Base-by-base conservation (phyloP, 2,329 filamentous ascomycete genomes). In the Epicoccum sorghinum region DNA sequence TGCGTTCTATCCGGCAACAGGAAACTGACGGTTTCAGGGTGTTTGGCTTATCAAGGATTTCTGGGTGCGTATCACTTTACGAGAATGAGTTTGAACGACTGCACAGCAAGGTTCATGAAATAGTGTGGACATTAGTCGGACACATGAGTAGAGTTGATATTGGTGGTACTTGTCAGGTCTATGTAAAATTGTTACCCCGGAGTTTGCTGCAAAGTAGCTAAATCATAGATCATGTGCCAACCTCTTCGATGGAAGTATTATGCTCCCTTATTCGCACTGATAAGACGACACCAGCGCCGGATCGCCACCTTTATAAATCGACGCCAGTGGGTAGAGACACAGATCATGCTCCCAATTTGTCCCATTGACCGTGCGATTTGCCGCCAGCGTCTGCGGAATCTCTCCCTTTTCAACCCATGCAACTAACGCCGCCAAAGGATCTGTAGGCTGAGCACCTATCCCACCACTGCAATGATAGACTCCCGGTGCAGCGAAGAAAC, bases 341-440 rank as follows among this genome's bases (percentile, higher is more conserved):
- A 65, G 18, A 4, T 59, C 42, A 32, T 38, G 43, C 32, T 41
- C 32, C 42, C 55, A 59, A 4, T 7, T 37, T 3, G 40, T 32
- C 10, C 38, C 47, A 38, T 63, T 47, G 2, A 57, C 52, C 1
- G 52, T 49, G 14, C 52, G 52, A 37, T 25, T 59, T 9, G 56
- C 48, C n/a, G 47, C 22, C 36, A 66, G 7, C 8, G 55, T 59
- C 12, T 59, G 48, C 6, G 62, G 62, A 6, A 42, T 55, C 7
- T 45, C 43, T 3, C 58, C 65, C 13, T 60, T 27, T 43, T 70
- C 67, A 0, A 70, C 66, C 67, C 67, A 70, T 2, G 54, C 49
- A 1, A 63, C 54, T 24, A 70, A 33, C 7, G 49, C 49, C 5
- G 37, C 45, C 22, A 69, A 50, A 0, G 79, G 69, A 13, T 79